Evolutionary conservation across 306 rosid species (phyloP).

Genomic region (Sophora flavescens): DNA sequence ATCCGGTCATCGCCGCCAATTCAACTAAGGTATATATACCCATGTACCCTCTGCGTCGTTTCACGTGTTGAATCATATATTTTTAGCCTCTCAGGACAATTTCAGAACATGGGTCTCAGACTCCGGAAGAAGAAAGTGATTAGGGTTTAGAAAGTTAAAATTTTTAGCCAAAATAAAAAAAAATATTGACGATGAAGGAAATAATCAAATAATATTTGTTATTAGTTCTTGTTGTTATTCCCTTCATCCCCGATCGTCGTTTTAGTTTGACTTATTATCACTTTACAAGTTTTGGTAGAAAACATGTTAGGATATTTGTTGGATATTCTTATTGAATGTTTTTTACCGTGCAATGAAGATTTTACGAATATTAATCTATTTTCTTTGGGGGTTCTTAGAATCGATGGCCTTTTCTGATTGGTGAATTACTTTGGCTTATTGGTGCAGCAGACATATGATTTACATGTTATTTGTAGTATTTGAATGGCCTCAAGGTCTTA

Average conservation of each 20-base stretch:
- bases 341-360: neutral
- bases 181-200: slow-evolving; percentile 22
- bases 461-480: neutral
- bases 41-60: slow-evolving; percentile 1
- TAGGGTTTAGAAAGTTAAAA: slow-evolving; percentile 50
- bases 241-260: neutral
- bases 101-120: slow-evolving; percentile 17
- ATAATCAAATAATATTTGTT: neutral
- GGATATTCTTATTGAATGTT: neutral
- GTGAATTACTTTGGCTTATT: slow-evolving; percentile 18
- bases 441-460: neutral
- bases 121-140: neutral
- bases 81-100: neutral
- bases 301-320: neutral
- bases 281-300: neutral
- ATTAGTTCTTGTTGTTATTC: neutral
- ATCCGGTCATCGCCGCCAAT: slow-evolving; percentile 59
- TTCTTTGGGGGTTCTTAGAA: slow-evolving; percentile 2
- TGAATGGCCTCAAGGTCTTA: neutral
- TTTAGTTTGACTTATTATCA: neutral
- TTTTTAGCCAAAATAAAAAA: neutral
- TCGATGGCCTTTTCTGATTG: neutral
- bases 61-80: slow-evolving; percentile 33
- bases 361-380: neutral
- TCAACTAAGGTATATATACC: slow-evolving; percentile 59